These are phyloP conservation scores for Chlamydomonas sp. DNA, from an alignment of 139 green algal species.

Conservation along the genomic window DNA sequence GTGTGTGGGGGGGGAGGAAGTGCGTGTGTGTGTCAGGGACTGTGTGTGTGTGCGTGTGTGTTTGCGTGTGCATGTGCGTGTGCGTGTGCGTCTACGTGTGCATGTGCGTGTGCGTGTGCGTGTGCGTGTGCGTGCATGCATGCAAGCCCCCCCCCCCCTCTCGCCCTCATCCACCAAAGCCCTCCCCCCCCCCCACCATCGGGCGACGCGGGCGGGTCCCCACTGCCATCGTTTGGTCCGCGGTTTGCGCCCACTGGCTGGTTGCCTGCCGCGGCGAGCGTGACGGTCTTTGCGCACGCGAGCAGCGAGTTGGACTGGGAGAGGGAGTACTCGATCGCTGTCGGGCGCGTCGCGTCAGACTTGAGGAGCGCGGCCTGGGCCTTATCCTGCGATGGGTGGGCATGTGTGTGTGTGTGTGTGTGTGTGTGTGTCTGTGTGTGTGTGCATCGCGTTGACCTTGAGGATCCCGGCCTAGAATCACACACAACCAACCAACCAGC, in stretches of 20 bases:
- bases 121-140: neutral
- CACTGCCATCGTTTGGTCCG: neutral
- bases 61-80: neutral
- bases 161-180: too few relatives aligned
- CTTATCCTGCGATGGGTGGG: too few relatives aligned
- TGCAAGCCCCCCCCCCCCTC: neutral
- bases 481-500: too few relatives aligned
- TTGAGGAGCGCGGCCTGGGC: conserved; percentile 38
- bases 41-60: conserved; percentile 2
- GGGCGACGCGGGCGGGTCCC: too few relatives aligned
- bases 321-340: conserved; percentile 40
- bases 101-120: neutral
- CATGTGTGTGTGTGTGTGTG: too few relatives aligned
- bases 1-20: neutral
- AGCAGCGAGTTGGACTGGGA: conserved; percentile 49
- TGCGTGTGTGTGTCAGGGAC: neutral
- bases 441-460: too few relatives aligned
- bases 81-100: neutral
- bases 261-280: conserved; percentile 17
- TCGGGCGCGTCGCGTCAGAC: conserved; percentile 9
- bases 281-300: conserved; percentile 16
- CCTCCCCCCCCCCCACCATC: too few relatives aligned
- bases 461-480: too few relatives aligned
- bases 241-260: neutral
- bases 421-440: too few relatives aligned